Evolutionary conservation across 352 stramenopile genomes (phyloP).

Genomic region (Albugo laibachii): DNA sequence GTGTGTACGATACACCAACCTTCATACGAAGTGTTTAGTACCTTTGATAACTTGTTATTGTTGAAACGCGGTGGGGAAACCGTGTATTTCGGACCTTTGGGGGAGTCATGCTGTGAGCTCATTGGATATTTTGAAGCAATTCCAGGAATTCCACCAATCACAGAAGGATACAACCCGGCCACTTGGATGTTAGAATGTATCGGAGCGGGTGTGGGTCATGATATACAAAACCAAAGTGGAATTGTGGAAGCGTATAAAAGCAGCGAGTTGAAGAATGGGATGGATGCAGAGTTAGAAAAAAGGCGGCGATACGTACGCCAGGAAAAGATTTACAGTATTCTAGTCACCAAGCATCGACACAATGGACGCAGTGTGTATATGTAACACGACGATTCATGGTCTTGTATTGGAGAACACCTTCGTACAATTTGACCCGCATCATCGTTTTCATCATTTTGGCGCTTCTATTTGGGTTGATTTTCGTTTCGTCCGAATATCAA

Average conservation of each 20-base stretch:
- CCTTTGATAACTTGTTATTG: constrained; percentile 73
- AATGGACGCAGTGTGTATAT: constrained; percentile 18
- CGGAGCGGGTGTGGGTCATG: constrained; percentile 19
- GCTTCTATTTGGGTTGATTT: constrained; percentile 52
- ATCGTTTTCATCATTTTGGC: constrained; percentile 55
- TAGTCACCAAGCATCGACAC: constrained; percentile 2
- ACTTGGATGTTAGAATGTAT: constrained; percentile 52
- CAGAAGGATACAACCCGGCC: constrained; percentile 37
- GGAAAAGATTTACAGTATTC: too few relatives aligned
- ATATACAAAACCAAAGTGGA: constrained; percentile 17
- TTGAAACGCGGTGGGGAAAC: constrained; percentile 29
- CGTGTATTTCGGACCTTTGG: constrained; percentile 38
- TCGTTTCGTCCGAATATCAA: constrained; percentile 19
- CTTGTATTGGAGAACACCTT: constrained; percentile 20
- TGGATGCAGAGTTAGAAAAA: too few relatives aligned
- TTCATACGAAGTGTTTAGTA: constrained; percentile 65
- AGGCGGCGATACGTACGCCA: too few relatives aligned
- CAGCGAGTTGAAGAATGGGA: too few relatives aligned
- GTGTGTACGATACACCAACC: constrained; percentile 89
- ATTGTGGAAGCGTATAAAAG: constrained; percentile 14
- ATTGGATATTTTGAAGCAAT: constrained; percentile 32
- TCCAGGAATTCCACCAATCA: constrained; percentile 22
- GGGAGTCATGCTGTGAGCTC: constrained; percentile 16
- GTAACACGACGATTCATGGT: constrained; percentile 9
- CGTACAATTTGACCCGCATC: constrained; percentile 73